Percentiles rank a stretch among this genome's conserved stretches.
Evolutionary conservation across 176 grass and related monocot species (phyloP).

Genomic region (Areca catechu): DNA sequence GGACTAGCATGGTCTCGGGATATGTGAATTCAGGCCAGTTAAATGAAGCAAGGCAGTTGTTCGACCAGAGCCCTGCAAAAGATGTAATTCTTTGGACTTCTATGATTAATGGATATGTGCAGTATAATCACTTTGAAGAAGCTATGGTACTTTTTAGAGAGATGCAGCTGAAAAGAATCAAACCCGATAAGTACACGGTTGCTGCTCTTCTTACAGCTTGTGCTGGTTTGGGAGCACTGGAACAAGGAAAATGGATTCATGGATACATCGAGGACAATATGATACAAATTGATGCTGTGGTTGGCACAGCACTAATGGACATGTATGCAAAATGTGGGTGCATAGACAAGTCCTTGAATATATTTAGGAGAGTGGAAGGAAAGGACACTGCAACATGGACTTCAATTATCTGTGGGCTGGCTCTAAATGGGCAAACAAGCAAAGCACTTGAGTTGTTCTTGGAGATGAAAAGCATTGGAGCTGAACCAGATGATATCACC

Average conservation of each 20-base stretch:
- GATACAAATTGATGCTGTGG: constrained; percentile 39
- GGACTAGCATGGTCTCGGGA: constrained; percentile 44
- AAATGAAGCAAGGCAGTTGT: constrained; percentile 44
- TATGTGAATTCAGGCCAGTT: constrained; percentile 31
- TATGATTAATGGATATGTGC: constrained; percentile 54
- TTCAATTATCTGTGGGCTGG: constrained; percentile 50
- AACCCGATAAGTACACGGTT: constrained; percentile 54
- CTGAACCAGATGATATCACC: constrained; percentile 39
- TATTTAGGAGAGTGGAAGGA: constrained; percentile 29
- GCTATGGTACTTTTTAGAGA: constrained; percentile 50
- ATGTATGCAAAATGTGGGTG: constrained; percentile 55
- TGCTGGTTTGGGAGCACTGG: constrained; percentile 43
- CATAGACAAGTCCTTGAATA: constrained; percentile 21
- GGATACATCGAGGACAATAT: constrained; percentile 23
- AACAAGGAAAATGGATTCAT: constrained; percentile 48
- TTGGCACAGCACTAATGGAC: constrained; percentile 38
- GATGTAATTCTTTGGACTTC: constrained; percentile 64
- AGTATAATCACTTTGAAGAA: constrained; percentile 38
- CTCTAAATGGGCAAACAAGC: constrained; percentile 40
- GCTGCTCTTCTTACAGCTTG: constrained; percentile 52
- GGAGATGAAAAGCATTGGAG: constrained; percentile 32
- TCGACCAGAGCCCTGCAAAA: constrained; percentile 35
- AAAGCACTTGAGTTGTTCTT: constrained; percentile 48
- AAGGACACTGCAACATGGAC: constrained; percentile 44
- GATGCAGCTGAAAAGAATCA: constrained; percentile 38